Base-by-base conservation (phyloP, 495 filamentous ascomycete genomes). In the Articulospora tetracladia region DNA sequence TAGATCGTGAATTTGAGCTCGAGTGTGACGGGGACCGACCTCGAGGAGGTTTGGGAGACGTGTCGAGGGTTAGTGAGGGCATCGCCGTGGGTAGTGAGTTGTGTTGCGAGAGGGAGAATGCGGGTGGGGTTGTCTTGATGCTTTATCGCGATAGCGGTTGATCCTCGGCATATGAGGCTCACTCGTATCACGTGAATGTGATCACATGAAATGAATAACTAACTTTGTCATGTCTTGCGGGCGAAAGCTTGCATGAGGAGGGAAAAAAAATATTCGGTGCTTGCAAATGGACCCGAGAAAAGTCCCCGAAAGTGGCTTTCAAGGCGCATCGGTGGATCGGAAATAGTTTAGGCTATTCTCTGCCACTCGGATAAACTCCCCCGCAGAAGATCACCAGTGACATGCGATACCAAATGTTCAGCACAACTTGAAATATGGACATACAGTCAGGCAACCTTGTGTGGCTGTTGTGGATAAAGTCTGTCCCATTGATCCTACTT, bases 1-100 rank as follows among this genome's bases (percentile, higher is more conserved):
- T 25, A 22, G 59, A 57, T 17, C 60, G 60, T 22, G 56, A 57
- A 36, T 55, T 30, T 27, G 57, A 52, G 24, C 36, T 24, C n/a
- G 53, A 32, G 27, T 27, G 26, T 55, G 17, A 39, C 10, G 49
- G 55, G 15, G 53, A 39, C 15, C 27, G 19, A 7, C 22, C 22
- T 41, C 51, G 2, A 17, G 25, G 8, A 4, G 10, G 12, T 28
- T 53, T 53, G 17, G 50, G 50, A 15, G 50, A 53, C 22, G 53
- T 55, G 32, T 55, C 53, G 7, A 55, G 32, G 12, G 53, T 55
- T 23, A 55, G 53, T 19, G 53, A 55, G n/a, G 53, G 53, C 53
- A 55, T 55, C 15, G 20, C 25, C 19, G 20, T 50, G 26, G 22
- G 39, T 41, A 22, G 28, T 2, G 30, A 55, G 28, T 39, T 24